Conservation (phyloP, 2,329 filamentous ascomycete genomes). For the Bipolaris bicolor region DNA sequence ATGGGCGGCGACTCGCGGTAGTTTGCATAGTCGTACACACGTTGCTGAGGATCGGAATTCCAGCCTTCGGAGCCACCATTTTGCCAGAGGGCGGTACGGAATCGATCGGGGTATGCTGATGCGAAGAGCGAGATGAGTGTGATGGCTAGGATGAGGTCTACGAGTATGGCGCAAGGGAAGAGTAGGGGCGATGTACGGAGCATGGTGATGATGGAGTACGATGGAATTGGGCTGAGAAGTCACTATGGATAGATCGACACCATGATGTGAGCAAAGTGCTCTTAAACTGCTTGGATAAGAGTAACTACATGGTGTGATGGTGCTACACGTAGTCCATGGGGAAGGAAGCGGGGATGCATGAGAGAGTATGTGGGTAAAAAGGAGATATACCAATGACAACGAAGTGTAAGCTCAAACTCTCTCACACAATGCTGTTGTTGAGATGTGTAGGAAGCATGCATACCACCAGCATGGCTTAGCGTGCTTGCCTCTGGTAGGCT, state of each 20-base stretch:
- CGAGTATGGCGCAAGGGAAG: slow-evolving; percentile 2
- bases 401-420: neutral
- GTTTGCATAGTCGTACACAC: slow-evolving; percentile 27
- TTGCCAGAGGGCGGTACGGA: slow-evolving; percentile 17
- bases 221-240: no score
- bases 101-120: slow-evolving; percentile 15
- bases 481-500: neutral
- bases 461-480: neutral
- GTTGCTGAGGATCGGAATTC: slow-evolving; percentile 27
- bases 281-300: neutral
- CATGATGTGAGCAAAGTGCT: neutral
- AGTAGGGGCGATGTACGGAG: neutral
- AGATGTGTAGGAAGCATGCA: neutral
- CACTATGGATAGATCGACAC: neutral
- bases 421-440: neutral
- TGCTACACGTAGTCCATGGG: no score
- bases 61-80: slow-evolving; percentile 22
- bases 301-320: neutral
- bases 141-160: slow-evolving; percentile 16
- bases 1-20: slow-evolving; percentile 20
- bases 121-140: slow-evolving; percentile 17
- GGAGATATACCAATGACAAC: neutral
- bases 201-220: neutral
- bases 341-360: neutral
- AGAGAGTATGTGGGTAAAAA: neutral